Conservation (phyloP, 768 basidiomycete species). For the Podaxis sp. region DNA sequence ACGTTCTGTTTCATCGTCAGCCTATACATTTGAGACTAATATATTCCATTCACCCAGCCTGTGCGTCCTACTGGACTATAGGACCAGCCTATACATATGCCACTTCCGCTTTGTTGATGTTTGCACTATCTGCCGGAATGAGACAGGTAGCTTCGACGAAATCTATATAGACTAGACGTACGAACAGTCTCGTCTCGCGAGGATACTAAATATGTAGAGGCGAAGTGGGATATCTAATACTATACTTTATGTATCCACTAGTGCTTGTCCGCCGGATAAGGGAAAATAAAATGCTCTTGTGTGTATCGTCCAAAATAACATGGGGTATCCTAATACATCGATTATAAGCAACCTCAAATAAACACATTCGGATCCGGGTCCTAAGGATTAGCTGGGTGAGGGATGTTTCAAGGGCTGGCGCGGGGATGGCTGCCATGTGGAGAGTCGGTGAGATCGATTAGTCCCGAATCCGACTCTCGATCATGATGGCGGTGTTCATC, state of each 20-base stretch:
- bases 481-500: not conserved
- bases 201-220: constrained; percentile 12
- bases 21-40: not conserved
- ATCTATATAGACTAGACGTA: constrained; percentile 20
- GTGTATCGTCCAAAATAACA: not conserved
- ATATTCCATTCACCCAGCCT: constrained; percentile 45
- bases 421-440: constrained; percentile 6
- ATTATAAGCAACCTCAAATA: not conserved
- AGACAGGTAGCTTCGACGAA: constrained; percentile 36
- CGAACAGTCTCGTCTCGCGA: not conserved
- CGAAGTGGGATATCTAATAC: not conserved
- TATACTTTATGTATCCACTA: not conserved
- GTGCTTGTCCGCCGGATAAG: not conserved
- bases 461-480: not conserved
- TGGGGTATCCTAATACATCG: constrained; percentile 8
- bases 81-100: constrained; percentile 78
- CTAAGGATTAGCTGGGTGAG: not conserved
- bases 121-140: constrained; percentile 55
- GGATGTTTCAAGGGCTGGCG: not conserved
- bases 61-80: constrained; percentile 85
- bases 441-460: constrained; percentile 4
- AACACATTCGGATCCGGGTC: not conserved
- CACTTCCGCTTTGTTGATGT: constrained; percentile 61
- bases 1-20: constrained; percentile 19
- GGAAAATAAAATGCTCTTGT: not conserved